Percentiles rank a stretch among this genome's conserved stretches.
These are phyloP conservation scores for Ramalina intermedia DNA, from an alignment of 495 filamentous ascomycete species.

Conservation along the genomic window DNA sequence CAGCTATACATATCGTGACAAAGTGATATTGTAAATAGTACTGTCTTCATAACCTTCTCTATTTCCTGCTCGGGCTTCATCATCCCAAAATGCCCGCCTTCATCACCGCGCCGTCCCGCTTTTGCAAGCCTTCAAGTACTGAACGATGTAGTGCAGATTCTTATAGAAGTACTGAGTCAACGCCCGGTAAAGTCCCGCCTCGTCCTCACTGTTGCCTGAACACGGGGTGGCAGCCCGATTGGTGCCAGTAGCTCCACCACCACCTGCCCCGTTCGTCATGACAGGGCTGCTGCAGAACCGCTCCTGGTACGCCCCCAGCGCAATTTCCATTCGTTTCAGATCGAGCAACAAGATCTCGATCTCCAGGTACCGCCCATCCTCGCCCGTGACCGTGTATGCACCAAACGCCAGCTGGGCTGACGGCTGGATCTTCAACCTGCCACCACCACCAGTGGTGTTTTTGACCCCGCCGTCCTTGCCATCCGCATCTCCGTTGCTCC, in stretches of 20 bases:
- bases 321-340: constrained; percentile 29
- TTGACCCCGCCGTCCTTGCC: too few species aligned
- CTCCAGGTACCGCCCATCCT: constrained; percentile 29
- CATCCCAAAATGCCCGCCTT: too few species aligned
- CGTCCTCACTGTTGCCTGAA: constrained; percentile 17
- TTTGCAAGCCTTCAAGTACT: constrained; percentile 9
- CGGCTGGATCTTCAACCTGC: constrained; percentile 5
- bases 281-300: constrained; percentile 19
- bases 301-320: constrained; percentile 28
- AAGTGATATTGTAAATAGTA: too few species aligned
- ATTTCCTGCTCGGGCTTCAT: too few species aligned
- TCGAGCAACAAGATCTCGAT: constrained; percentile 32
- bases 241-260: neutral
- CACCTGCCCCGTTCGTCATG: constrained; percentile 12
- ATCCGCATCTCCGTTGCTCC: too few species aligned
- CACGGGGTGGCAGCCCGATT: too few species aligned
- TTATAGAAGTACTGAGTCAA: constrained; percentile 30
- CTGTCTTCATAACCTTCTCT: too few species aligned
- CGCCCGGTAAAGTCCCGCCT: constrained; percentile 22
- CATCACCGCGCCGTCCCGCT: neutral
- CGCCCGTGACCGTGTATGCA: constrained; percentile 27
- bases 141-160: constrained; percentile 17
- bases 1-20: too few species aligned
- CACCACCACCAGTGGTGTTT: too few species aligned
- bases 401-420: constrained; percentile 26